Percentiles rank a stretch among this genome's conserved stretches.
phyloP scores from a whole-genome alignment of 2,329 filamentous ascomycete species.

The Neofusicoccum sp. region DNA sequence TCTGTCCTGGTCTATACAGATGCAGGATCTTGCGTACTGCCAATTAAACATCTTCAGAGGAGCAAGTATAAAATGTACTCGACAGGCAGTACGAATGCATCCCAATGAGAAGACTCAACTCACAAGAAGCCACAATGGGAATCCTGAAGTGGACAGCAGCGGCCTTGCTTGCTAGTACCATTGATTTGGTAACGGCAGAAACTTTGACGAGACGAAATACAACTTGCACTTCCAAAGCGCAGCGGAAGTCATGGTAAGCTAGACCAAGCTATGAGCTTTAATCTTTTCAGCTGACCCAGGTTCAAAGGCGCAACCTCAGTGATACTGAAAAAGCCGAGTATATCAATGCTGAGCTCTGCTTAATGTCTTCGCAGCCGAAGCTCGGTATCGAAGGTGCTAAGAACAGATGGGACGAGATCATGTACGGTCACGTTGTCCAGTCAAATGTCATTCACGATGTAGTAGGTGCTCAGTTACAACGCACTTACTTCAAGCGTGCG shows the following conservation, averaged over 20 bases:
- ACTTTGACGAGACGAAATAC: not conserved
- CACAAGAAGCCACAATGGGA: not conserved
- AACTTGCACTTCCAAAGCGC: not conserved
- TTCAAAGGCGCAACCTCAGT: conserved; percentile 2
- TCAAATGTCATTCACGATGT: conserved; percentile 1
- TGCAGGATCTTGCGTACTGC: not conserved
- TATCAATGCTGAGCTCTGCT: conserved; percentile 17
- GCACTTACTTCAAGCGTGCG: too few species aligned
- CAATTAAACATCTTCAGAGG: not conserved
- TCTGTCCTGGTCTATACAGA: not conserved
- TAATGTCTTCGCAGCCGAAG: conserved; percentile 15
- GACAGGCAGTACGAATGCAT: too few species aligned
- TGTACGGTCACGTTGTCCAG: conserved; percentile 11
- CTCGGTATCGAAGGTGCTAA: not conserved
- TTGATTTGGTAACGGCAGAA: not conserved
- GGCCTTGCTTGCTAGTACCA: not conserved
- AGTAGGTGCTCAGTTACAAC: not conserved
- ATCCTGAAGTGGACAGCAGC: not conserved
- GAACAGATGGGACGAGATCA: conserved; percentile 18
- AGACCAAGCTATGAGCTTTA: too few species aligned
- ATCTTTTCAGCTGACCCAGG: not conserved
- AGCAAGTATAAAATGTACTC: not conserved
- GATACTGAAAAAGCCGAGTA: conserved; percentile 15
- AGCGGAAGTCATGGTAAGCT: conserved; percentile 5
- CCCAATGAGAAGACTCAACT: not conserved